Evolutionary conservation across 192 early-diverging fungal genomes (phyloP), one percentile per base, ranked within the genome.

Genomic region (Ambispora gerdemannii): DNA sequence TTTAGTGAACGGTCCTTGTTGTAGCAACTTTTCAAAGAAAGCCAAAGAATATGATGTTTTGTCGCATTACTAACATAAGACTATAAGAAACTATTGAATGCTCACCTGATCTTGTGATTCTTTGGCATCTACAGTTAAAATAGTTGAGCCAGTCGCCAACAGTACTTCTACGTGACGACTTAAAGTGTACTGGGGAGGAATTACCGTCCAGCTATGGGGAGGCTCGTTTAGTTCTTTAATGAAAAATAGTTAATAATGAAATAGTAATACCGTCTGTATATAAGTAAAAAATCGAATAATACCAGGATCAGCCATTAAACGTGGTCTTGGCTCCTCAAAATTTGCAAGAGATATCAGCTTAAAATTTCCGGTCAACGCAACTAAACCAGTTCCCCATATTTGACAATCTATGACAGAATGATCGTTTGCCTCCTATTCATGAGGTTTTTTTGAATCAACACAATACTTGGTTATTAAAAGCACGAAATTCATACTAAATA

Each of bases 81-180:
- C 6, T 15, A 43, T 15, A 43, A 43, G 38, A 43, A 15, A 38
- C 22, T 22, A n/a, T 4, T n/a, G 11, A 24, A 36, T 34, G 51
- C 15, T 8, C 10, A 88, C 89, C 78, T 95, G 91, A 78, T 96
- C 93, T 75, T 91, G 87, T 13, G 82, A 81, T 35, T 87, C 90
- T 28, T 77, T 82, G 3, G 84, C 85, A 74, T 99, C 96, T 0
- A 95, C 85, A 0, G 91, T 82, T n/a, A 94, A 68, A 6, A 99
- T 82, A 0, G 93, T 98, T 0, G 81, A 73, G 17, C 88, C 86
- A 0, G 87, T 84, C 0, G 93, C 88, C 28, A 93, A 72, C 20
- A 97, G 78, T 1, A 99, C 92, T 73, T 98, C 96, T 3, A 96
- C 86, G 74, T 96, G 94, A 52, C 90, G 76, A 67, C 93, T 94